Conservation (phyloP, 768 basidiomycete species). For the Amanita subjunquillea region DNA sequence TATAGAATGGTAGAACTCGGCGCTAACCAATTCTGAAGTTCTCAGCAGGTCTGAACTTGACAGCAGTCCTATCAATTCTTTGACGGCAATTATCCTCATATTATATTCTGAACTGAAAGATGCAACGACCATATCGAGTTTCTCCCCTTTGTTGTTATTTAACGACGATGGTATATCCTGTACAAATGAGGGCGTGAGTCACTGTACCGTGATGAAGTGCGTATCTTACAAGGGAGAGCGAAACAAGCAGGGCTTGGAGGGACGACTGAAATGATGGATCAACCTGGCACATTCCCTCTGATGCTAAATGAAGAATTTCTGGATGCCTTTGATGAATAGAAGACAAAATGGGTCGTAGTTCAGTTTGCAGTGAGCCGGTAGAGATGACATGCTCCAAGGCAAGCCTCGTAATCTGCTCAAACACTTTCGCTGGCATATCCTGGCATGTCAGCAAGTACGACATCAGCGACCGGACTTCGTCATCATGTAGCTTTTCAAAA, state of each 20-base stretch:
- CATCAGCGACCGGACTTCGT: conserved; percentile 18
- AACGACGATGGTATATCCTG: conserved; percentile 4
- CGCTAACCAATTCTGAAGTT: conserved; percentile 32
- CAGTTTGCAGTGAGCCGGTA: conserved; percentile 11
- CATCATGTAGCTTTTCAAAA: conserved; percentile 21
- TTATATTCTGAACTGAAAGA: conserved; percentile 53
- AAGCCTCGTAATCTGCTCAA: conserved; percentile 19
- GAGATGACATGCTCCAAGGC: conserved; percentile 19
- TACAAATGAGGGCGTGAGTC: neutral
- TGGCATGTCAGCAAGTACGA: conserved; percentile 27
- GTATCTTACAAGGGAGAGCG: conserved; percentile 43
- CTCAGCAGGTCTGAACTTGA: conserved; percentile 20
- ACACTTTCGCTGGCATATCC: conserved; percentile 20
- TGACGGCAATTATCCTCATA: conserved; percentile 50
- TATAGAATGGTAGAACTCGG: neutral
- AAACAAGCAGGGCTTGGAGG: conserved; percentile 45
- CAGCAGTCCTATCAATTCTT: conserved; percentile 34
- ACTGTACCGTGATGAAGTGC: neutral
- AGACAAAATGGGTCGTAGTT: conserved; percentile 29
- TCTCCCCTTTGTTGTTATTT: conserved; percentile 1
- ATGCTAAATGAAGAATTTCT: neutral
- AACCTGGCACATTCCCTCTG: conserved; percentile 10
- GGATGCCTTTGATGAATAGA: conserved; percentile 61
- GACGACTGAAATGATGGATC: conserved; percentile 27
- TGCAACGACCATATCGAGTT: conserved; percentile 36